phyloP scores from a whole-genome alignment of 306 rosid species.

The Acmispon strigosus region DNA sequence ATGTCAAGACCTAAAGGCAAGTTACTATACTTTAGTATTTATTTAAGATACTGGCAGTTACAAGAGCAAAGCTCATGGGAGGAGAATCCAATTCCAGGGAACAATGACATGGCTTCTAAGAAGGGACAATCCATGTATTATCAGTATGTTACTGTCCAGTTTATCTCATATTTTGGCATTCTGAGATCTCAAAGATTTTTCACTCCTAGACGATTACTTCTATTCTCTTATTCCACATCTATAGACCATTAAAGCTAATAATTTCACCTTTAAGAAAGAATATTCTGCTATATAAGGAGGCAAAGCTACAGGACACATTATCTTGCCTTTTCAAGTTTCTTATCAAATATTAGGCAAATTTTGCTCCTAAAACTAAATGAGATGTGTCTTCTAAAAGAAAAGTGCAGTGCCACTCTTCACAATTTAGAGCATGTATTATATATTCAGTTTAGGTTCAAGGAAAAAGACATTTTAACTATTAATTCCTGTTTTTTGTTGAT shows the following conservation, averaged over 20 bases:
- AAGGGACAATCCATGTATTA: slow-evolving; percentile 18
- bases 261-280: not conserved
- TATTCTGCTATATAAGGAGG: not conserved
- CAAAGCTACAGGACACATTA: not conserved
- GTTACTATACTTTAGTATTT: slow-evolving; percentile 5
- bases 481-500: slow-evolving; percentile 1
- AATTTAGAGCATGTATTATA: not conserved
- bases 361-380: not conserved
- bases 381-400: not conserved
- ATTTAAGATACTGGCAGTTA: not conserved
- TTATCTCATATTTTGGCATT: slow-evolving; percentile 3
- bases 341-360: not conserved
- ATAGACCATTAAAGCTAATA: not conserved
- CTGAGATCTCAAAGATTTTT: not conserved
- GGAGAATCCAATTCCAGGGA: slow-evolving; percentile 10
- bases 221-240: not conserved
- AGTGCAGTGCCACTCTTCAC: not conserved
- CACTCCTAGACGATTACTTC: not conserved
- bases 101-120: slow-evolving; percentile 15
- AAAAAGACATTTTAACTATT: not conserved
- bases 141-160: slow-evolving; percentile 16
- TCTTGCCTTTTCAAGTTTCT: not conserved
- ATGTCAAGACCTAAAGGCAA: slow-evolving; percentile 9
- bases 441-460: not conserved
- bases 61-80: not conserved